A percentile compares a stretch with the other conserved stretches of the same genome.
These are phyloP conservation scores for Lentinula sp. DNA, from an alignment of 768 basidiomycete genomes.

Conservation along the genomic window DNA sequence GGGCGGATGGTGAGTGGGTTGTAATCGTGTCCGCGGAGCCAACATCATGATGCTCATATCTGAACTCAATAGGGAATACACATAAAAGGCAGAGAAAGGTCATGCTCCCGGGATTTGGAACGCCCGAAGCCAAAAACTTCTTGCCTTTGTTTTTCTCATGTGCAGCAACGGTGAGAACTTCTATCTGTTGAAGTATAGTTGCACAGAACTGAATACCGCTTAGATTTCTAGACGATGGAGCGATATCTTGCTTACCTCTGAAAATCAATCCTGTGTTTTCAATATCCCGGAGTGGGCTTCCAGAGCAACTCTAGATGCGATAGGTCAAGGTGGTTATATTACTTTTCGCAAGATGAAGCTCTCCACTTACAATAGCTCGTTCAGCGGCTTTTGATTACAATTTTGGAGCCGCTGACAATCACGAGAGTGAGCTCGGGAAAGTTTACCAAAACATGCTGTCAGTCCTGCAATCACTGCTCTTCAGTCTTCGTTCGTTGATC, in stretches of 20 bases:
- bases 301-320: constrained; percentile 29
- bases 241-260: constrained; percentile 14
- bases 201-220: not conserved
- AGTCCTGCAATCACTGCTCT: not conserved
- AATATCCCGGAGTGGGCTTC: constrained; percentile 22
- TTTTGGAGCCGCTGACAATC: constrained; percentile 33
- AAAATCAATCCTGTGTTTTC: constrained; percentile 12
- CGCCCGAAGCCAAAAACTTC: constrained; percentile 19
- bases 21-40: constrained; percentile 15
- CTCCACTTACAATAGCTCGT: constrained; percentile 14
- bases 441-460: constrained; percentile 32
- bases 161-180: constrained; percentile 13
- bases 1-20: constrained; percentile 20
- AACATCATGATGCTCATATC: constrained; percentile 11
- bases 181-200: not conserved
- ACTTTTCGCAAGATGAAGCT: constrained; percentile 14
- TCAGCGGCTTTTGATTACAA: constrained; percentile 31
- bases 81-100: constrained; percentile 26
- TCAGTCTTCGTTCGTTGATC: not conserved
- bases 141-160: constrained; percentile 21
- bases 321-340: constrained; percentile 24
- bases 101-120: constrained; percentile 27
- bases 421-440: constrained; percentile 27
- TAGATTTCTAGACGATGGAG: constrained; percentile 23
- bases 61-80: constrained; percentile 10